Conservation (phyloP, 371 early-diverging fungal species). For the Dinochytrium kinnereticum region DNA sequence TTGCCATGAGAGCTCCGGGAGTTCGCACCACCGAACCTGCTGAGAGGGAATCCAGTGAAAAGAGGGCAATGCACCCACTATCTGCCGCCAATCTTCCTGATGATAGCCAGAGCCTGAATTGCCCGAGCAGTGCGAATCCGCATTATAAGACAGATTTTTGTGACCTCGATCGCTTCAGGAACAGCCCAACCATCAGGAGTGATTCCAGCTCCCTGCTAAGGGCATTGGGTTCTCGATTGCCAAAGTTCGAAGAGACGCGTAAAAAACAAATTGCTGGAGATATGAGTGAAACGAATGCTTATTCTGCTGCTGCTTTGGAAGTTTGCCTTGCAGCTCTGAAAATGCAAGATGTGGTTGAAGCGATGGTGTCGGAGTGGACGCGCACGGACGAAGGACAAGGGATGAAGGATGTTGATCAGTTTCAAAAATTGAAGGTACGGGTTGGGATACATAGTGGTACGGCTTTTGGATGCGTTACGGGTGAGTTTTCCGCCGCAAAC, state of each 20-base stretch:
- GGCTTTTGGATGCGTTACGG: slow-evolving; percentile 8
- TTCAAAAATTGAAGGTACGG: not conserved
- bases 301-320: not conserved
- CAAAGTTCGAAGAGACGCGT: too few relatives aligned
- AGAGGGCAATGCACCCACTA: not conserved
- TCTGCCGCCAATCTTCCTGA: too few relatives aligned
- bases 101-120: too few relatives aligned
- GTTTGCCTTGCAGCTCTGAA: not conserved
- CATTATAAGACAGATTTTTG: too few relatives aligned
- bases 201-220: too few relatives aligned
- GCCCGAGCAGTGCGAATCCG: too few relatives aligned
- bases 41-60: too few relatives aligned
- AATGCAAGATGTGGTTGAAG: not conserved
- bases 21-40: not conserved
- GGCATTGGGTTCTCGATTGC: too few relatives aligned
- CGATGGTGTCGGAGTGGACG: not conserved
- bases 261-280: too few relatives aligned
- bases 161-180: too few relatives aligned
- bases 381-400: not conserved
- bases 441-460: not conserved
- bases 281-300: not conserved
- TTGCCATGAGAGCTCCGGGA: not conserved
- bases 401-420: not conserved
- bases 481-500: not conserved
- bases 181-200: too few relatives aligned